Conservation (phyloP, 768 basidiomycete species). For the Leccinum subgranulosum region DNA sequence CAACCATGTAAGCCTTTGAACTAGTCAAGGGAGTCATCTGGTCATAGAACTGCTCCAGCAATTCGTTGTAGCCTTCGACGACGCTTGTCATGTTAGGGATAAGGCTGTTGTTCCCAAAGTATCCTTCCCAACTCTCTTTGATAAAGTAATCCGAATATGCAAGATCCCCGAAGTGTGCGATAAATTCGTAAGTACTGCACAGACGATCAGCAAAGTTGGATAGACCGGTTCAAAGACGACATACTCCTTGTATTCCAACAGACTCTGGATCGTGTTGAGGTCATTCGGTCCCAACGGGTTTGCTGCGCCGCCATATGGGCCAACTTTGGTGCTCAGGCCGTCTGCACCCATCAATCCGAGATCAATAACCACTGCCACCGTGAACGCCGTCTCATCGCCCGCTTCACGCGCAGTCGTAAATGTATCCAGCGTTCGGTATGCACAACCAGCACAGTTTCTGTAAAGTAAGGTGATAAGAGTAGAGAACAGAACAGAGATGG, state of each 20-base stretch:
- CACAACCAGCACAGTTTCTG: slow-evolving; percentile 28
- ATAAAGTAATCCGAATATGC: slow-evolving; percentile 30
- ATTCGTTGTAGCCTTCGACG: slow-evolving; percentile 21
- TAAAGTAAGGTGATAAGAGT: neutral
- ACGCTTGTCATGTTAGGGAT: slow-evolving; percentile 25
- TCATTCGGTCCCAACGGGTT: slow-evolving; percentile 25
- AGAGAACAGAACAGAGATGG: neutral
- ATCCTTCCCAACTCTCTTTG: slow-evolving; percentile 29
- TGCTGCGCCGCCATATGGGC: slow-evolving; percentile 19
- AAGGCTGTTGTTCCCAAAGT: slow-evolving; percentile 27
- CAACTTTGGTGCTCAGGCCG: slow-evolving; percentile 29
- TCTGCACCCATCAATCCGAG: slow-evolving; percentile 28
- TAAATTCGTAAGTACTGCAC: slow-evolving; percentile 23
- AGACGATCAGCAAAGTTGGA: neutral
- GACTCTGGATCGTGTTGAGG: slow-evolving; percentile 29
- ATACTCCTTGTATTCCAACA: slow-evolving; percentile 27
- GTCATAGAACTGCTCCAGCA: slow-evolving; percentile 28
- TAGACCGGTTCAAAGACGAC: neutral
- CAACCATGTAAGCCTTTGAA: slow-evolving; percentile 27
- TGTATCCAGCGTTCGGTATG: slow-evolving; percentile 23
- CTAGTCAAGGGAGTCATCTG: slow-evolving; percentile 25
- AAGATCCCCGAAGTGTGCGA: slow-evolving; percentile 26
- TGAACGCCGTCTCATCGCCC: slow-evolving; percentile 19
- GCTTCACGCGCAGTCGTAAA: slow-evolving; percentile 22
- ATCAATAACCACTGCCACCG: slow-evolving; percentile 25